Base-by-base conservation (phyloP, 202 grass and related monocot species). In the Miscanthus sacchariflorus region DNA sequence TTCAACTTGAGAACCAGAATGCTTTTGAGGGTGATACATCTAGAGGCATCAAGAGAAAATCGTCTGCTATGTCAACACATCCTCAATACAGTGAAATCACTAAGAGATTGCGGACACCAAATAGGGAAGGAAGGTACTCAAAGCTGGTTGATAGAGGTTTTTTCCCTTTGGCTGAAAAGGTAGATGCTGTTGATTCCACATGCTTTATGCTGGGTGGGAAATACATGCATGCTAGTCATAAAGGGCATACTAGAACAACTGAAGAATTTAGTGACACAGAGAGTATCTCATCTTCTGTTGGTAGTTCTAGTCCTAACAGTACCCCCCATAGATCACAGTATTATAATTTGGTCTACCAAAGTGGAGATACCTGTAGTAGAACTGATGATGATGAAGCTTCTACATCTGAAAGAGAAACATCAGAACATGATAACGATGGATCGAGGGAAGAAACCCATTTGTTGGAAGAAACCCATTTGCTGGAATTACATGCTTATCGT, bases 401-500 rank as follows among this genome's bases (percentile, higher is more conserved):
- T 87, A 46, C 72, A 69, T 90, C 78, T 30, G 88, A 91, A 88
- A 94, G 68, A 56, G 85, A 95, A 89, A 83, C 80, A 82, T 75
- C 89, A 78, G 30, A 65, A 76, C 79, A 77, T 87, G 78, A 81
- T 72, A 83, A 90, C 19, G 35, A 79, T 27, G 64, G 80, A 66
- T 67, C 33, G 10, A 86, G 40, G 76, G 72, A 71, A 86, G 84
- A 95, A 91, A 92, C 86, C 75, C 92, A 94, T 93, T 87, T 79
- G 63, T 86, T 92, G 65, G 91, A 95, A 84, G 84, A 94, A 90
- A 92, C 87, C 76, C 92, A 95, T 93, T 87, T 80, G 56, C 88
- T 94, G 66, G 91, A 95, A 85, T 88, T 98, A 87, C 90, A 93
- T 92, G 93, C 91, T 36, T 98, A 91, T 77, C 81, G 89, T 92